phyloP scores from a whole-genome alignment of 1,139 yeast genomes.

The Zygosaccharomyces sapae region DNA sequence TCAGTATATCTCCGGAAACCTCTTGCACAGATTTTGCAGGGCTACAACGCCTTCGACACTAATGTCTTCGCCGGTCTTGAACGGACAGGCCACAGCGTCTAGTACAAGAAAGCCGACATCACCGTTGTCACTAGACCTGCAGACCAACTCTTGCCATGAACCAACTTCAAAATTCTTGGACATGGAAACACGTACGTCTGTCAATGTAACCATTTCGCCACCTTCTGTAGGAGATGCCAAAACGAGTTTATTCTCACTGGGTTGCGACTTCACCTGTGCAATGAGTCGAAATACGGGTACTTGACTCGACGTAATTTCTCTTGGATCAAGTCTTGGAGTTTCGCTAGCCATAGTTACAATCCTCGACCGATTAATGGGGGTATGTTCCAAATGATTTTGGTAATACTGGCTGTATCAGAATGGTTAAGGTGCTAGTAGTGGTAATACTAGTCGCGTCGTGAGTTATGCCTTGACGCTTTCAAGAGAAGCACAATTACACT shows the following conservation, averaged over 20 bases:
- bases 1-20: constrained; percentile 34
- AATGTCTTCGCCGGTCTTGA: constrained; percentile 29
- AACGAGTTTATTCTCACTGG: constrained; percentile 28
- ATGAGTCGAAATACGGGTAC: constrained; percentile 33
- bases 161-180: constrained; percentile 27
- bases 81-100: constrained; percentile 31
- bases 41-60: constrained; percentile 35
- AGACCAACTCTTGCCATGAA: constrained; percentile 35
- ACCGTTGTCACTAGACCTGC: constrained; percentile 34
- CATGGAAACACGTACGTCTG: constrained; percentile 28
- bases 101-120: constrained; percentile 34
- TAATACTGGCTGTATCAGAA: too few species aligned
- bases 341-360: constrained; percentile 36
- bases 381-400: background rate
- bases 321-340: constrained; percentile 35
- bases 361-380: too few species aligned
- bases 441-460: too few species aligned
- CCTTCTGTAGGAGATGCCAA: constrained; percentile 30
- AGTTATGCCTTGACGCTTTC: too few species aligned
- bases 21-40: constrained; percentile 28
- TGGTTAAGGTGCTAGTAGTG: too few species aligned
- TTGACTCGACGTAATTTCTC: constrained; percentile 23
- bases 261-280: constrained; percentile 34
- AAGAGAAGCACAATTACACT: too few species aligned
- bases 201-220: constrained; percentile 31